Conservation (phyloP, 2,329 filamentous ascomycete species). For the Cordyceps tenuipes region DNA sequence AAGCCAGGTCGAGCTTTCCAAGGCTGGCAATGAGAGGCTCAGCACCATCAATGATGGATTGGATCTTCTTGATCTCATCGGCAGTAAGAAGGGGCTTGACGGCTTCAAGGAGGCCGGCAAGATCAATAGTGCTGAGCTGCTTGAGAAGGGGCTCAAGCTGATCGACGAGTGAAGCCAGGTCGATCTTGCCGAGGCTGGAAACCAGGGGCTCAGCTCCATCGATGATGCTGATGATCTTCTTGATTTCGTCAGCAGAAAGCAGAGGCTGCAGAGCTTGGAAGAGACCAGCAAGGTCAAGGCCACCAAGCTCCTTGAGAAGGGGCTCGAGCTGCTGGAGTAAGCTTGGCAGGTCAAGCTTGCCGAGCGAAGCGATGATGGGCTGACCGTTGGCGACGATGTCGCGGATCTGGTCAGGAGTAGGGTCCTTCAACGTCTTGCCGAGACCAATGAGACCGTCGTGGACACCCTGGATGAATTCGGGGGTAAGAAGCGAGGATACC, state of each 20-base stretch:
- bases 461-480: constrained; percentile 31
- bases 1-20: constrained; percentile 23
- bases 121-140: constrained; percentile 22
- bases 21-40: constrained; percentile 20
- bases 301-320: constrained; percentile 18
- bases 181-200: constrained; percentile 19
- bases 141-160: constrained; percentile 27
- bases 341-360: constrained; percentile 18
- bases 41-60: constrained; percentile 15
- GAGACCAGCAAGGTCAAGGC: constrained; percentile 25
- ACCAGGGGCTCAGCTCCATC: constrained; percentile 27
- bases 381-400: constrained; percentile 29
- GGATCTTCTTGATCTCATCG: constrained; percentile 18
- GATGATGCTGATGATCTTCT: constrained; percentile 27
- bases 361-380: constrained; percentile 23
- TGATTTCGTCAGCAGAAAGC: constrained; percentile 20
- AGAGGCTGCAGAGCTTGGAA: constrained; percentile 22
- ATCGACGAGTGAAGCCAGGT: constrained; percentile 26
- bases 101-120: constrained; percentile 23
- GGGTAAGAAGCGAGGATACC: constrained; percentile 24
- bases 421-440: constrained; percentile 23
- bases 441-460: constrained; percentile 35
- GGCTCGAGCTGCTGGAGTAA: constrained; percentile 17
- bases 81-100: constrained; percentile 21
- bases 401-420: constrained; percentile 27